phyloP scores from a whole-genome alignment of 495 filamentous ascomycete species.

The Penicillium egyptiacum region DNA sequence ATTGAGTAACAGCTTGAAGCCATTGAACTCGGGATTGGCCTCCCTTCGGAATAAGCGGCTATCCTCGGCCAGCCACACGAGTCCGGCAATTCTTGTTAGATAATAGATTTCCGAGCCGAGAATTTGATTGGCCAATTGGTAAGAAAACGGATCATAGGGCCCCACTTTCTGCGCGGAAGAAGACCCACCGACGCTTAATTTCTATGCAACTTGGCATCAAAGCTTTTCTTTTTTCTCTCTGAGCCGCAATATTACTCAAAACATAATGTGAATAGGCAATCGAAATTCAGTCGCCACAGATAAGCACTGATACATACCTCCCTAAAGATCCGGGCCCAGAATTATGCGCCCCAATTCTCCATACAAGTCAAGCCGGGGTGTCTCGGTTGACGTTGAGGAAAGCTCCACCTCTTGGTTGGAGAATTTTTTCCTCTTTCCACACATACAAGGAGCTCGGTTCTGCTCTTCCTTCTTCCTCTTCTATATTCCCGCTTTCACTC shows the following conservation, averaged over 20 bases:
- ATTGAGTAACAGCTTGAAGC: slow-evolving; percentile 10
- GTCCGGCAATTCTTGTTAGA: slow-evolving; percentile 22
- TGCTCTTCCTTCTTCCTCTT: background rate
- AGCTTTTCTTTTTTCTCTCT: background rate
- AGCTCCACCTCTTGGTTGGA: slow-evolving; percentile 19
- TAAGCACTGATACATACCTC: slow-evolving; percentile 16
- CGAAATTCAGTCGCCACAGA: slow-evolving; percentile 12
- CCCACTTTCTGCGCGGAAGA: slow-evolving; percentile 15
- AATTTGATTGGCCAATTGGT: background rate
- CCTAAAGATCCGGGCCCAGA: slow-evolving; percentile 23
- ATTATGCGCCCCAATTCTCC: slow-evolving; percentile 18
- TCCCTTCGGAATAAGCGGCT: slow-evolving; percentile 14
- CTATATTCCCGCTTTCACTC: background rate
- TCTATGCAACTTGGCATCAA: slow-evolving; percentile 6
- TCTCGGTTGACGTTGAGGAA: slow-evolving; percentile 24
- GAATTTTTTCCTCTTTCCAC: slow-evolving; percentile 18
- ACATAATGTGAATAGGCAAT: slow-evolving; percentile 18
- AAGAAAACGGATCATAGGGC: background rate
- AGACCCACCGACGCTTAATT: slow-evolving; percentile 25
- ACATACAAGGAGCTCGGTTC: slow-evolving; percentile 17
- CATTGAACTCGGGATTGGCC: slow-evolving; percentile 8
- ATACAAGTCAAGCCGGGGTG: slow-evolving; percentile 15
- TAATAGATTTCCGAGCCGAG: slow-evolving; percentile 24
- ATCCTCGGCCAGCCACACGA: slow-evolving; percentile 16
- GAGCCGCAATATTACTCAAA: background rate